Conservation (phyloP, 306 rosid species). For the Adenanthera pavonina region DNA sequence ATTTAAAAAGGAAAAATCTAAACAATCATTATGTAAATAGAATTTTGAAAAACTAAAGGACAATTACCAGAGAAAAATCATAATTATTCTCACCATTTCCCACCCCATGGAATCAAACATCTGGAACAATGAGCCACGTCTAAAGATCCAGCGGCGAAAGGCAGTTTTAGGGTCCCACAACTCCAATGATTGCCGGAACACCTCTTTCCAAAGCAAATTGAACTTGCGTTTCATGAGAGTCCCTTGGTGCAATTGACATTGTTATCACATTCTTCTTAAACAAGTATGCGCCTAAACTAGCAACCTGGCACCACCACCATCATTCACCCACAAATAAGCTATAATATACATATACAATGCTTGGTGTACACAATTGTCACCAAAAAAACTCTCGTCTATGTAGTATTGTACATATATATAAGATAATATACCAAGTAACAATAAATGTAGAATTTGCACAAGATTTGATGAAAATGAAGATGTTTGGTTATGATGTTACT, state of each 20-base stretch:
- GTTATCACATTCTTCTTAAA: conserved; percentile 56
- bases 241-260: conserved; percentile 66
- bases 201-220: conserved; percentile 76
- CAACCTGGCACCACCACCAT: conserved; percentile 46
- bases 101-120: conserved; percentile 63
- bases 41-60: neutral
- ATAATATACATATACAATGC: neutral
- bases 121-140: conserved; percentile 75
- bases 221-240: conserved; percentile 70
- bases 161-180: conserved; percentile 62
- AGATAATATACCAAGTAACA: neutral
- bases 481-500: neutral
- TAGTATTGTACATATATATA: too few relatives aligned
- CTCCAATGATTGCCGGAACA: conserved; percentile 62
- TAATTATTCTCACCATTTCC: conserved; percentile 50
- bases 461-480: neutral
- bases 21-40: neutral
- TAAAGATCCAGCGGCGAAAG: conserved; percentile 58
- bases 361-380: too few relatives aligned
- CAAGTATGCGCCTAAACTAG: conserved; percentile 66
- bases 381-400: too few relatives aligned
- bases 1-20: too few relatives aligned
- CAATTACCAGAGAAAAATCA: neutral
- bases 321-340: conserved; percentile 1
- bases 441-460: neutral